Evolutionary conservation across 129 eudicot genomes (phyloP), one percentile per base, ranked within the genome.

Genomic region (Flaveria linearis): DNA sequence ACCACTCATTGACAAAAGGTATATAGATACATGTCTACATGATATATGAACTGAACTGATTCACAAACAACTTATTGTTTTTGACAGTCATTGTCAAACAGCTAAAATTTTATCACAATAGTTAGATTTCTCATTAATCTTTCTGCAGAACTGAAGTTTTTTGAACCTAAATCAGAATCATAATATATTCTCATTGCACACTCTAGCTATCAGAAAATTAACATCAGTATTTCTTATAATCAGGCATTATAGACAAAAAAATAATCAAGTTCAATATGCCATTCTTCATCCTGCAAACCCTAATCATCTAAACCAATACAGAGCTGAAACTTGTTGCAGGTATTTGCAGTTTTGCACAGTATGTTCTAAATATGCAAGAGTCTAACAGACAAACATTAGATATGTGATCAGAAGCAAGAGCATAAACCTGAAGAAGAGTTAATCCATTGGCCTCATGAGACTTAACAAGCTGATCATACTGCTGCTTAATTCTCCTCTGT

Each of bases 401-500:
- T 15, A 80, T 41, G 9, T 11, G 14, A 26, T 42, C 6, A 74
- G 9, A 56, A 28, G 22, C 41, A 57, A 71, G 36, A 5, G 30
- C 36, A 79, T 69, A 47, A 90, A 90, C 96, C 96, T 90, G 89
- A 80, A 81, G 87, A 33, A 90, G 84, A 55, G 92, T 90, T 78
- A 90, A 74, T 43, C 86, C 87, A 70, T 84, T 82, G n/a, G 96
- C 80, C 43, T 74, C 86, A 64, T 90, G 87, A 9, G 92, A 87
- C 84, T 84, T 90, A 3, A 90, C 90, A 77, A 90, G 92, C 81
- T 90, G 89, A 85, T 90, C 90, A 69, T 90, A 90, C 12, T 85
- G 96, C 69, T 85, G 92, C 80, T 90, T 90, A 60, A 90, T 90
- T 77, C 70, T 87, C 69, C 96, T 90, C 75, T 90, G 96, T 8